Base-by-base conservation (phyloP, 495 filamentous ascomycete species). In the Barbatosphaeria neglecta region DNA sequence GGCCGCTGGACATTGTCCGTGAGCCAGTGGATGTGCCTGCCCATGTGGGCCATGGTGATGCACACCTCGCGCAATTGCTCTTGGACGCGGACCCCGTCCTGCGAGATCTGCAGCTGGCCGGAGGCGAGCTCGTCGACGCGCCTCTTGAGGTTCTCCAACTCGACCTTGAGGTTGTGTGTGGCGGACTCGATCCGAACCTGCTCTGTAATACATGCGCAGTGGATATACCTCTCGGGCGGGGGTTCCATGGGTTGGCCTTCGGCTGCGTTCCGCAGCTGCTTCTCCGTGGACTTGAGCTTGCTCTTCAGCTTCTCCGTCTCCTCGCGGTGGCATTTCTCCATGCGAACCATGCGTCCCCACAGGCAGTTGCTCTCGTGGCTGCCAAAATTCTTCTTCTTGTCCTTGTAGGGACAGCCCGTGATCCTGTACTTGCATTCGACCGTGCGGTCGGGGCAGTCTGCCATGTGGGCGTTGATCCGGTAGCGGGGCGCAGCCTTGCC, bases 11-110 rank as follows among this genome's bases (percentile, higher is more conserved):
- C 53, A 18, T 55, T 44, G 28, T 67, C 74, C 68, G 77, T 67
- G 45, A 76, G 58, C 74, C 73, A 78, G 19, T 66, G 62, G 13
- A 74, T 70, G 47, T 78, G 73, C 74, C 76, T 75, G 28, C 66
- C 64, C 11, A 74, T 58, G 10, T 73, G 67, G 8, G 68, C 67
- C 33, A 74, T 61, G n/a, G 60, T 70, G 52, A 65, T 75, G 27
- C 63, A 61, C 23, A 78, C 59, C 46, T 78, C 74, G n/a, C 62
- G 61, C 2, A 78, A 59, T 45, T 76, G 71, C 25, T 76, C 69
- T 43, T 71, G 70, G 45, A 76, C 61, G 9, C 64, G 65, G 6
- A 64, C 65, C 46, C 75, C 70, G 50, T 75, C 75, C 50, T 74
- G 64, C 17, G 69, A 60, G 56, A 67, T 63, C 52, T 69, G 60